A percentile compares a stretch with the other conserved stretches of the same genome.
phyloP scores from a whole-genome alignment of 2,329 filamentous ascomycete genomes.

The Zarea fungicola region DNA sequence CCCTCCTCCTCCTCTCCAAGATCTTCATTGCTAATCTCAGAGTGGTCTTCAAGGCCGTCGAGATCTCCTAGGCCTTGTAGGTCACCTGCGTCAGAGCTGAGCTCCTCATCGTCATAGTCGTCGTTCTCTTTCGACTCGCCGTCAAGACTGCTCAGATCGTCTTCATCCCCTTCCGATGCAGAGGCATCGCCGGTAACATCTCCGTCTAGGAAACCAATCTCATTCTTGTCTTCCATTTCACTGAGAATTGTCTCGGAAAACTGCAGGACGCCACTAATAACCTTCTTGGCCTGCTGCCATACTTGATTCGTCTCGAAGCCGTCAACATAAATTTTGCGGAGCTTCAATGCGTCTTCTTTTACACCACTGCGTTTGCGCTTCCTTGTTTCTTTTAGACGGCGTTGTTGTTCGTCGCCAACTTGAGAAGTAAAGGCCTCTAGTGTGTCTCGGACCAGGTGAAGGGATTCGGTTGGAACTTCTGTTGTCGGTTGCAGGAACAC shows the following conservation, averaged over 20 bases:
- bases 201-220: conserved; percentile 22
- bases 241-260: conserved; percentile 43
- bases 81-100: conserved; percentile 19
- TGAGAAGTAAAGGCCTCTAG: conserved; percentile 73
- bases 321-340: conserved; percentile 78
- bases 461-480: conserved; percentile 61
- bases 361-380: conserved; percentile 68
- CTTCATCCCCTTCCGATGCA: conserved; percentile 29
- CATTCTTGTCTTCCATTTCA: conserved; percentile 41
- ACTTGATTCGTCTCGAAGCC: conserved; percentile 86
- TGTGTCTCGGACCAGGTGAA: conserved; percentile 72
- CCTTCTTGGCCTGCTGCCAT: conserved; percentile 87
- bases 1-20: conserved; percentile 36
- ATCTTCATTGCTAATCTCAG: conserved; percentile 26
- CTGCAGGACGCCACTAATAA: conserved; percentile 56
- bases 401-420: conserved; percentile 67
- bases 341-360: conserved; percentile 55
- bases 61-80: conserved; percentile 29
- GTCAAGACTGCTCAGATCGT: conserved; percentile 24
- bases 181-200: conserved; percentile 25
- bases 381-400: conserved; percentile 62
- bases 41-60: conserved; percentile 22
- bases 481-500: conserved; percentile 69
- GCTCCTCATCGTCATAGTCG: conserved; percentile 33
- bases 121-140: conserved; percentile 28